Evolutionary conservation across 768 basidiomycete species (phyloP), one percentile per base, ranked within the genome.

Genomic region (Tylopilus balloui): DNA sequence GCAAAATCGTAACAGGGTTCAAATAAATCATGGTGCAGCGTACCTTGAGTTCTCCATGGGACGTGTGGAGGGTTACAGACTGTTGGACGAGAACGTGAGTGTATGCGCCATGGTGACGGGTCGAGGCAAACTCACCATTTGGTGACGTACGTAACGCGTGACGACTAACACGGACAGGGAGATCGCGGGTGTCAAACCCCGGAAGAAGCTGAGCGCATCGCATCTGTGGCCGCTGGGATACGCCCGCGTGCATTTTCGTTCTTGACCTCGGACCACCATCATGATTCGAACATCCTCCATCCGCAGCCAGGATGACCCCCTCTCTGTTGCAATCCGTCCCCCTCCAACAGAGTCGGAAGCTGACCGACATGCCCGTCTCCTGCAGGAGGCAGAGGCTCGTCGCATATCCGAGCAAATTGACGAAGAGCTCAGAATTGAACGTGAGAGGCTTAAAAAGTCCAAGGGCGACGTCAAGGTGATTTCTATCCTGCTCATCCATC

Each of bases 31-130:
- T n/a, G 9, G n/a, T 29, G 34, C 25, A 51, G 46, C 69, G 41
- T 60, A 90, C 92, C 81, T 97, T 98, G 69, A 98, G 76, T 52
- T 98, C 95, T 15, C 94, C 94, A 60, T 86, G 86, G n/a, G 86
- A 80, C 0, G 94, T 97, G 67, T 97, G 87, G 44, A 98, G 76
- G 7, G 94, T 97, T 34, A 96, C 93, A 48, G 95, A 95, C 94
- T 92, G 34, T 53, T 32, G 15, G 42, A 25, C 41, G 17, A 8
- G 31, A 40, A 14, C 35, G 39, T 51, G 58, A 54, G 38, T 50
- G 25, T 45, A 50, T 34, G 54, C 61, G 43, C 46, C 56, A 58
- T 63, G 58, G 43, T 60, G 60, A 49, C 55, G 56, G 60, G 59
- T 45, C 37, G 34, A 50, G 53, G 32, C 42, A 27, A 46, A 64